These are phyloP conservation scores for Physcomitrium patens DNA, from an alignment of 225 moss, liverwort and hornwort species.

Conservation along the genomic window DNA sequence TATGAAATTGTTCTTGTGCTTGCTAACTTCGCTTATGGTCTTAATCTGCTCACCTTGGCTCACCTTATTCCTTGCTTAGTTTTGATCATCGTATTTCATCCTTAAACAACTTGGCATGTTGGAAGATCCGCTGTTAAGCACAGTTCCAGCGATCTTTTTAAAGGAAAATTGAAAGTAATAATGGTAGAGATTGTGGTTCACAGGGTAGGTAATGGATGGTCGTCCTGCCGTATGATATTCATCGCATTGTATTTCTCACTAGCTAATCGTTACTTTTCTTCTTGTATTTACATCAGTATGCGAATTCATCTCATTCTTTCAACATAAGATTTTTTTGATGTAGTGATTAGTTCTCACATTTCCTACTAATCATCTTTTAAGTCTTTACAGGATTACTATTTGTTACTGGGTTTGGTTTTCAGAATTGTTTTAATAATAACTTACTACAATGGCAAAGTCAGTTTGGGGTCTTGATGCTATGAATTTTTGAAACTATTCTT, in stretches of 20 bases:
- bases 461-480: background rate
- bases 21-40: background rate
- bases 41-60: background rate
- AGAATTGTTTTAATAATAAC: no score
- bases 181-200: slow-evolving; percentile 26
- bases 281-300: no score
- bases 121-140: background rate
- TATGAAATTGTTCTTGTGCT: background rate
- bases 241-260: background rate
- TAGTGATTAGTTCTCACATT: no score
- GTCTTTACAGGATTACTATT: no score
- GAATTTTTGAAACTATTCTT: background rate
- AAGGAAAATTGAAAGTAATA: background rate
- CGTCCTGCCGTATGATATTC: background rate
- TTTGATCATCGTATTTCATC: no score
- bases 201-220: slow-evolving; percentile 17
- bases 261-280: no score
- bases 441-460: background rate
- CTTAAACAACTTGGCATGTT: no score
- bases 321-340: no score
- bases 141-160: slow-evolving; percentile 27
- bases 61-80: no score
- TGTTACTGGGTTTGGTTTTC: no score
- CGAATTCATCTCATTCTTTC: no score
- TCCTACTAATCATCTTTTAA: no score